phyloP scores from a whole-genome alignment of 306 rosid species.

The Fragaria nilgerrensis region DNA sequence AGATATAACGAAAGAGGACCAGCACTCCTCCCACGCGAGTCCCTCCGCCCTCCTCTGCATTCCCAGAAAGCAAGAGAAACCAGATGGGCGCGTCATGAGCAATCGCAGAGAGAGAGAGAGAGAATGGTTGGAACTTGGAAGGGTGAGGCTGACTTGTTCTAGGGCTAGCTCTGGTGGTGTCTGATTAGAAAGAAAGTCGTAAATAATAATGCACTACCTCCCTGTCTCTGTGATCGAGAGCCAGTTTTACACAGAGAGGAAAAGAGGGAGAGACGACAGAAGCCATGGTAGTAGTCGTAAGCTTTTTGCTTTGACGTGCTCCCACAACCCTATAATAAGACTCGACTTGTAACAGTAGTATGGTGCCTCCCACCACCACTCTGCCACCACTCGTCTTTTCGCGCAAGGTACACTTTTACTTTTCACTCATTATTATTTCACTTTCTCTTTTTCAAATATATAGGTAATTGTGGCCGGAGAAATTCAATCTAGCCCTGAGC shows the following conservation, averaged over 20 bases:
- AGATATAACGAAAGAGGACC: neutral
- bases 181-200: slow-evolving; percentile 14
- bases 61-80: neutral
- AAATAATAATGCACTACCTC: slow-evolving; percentile 15
- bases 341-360: neutral
- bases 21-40: neutral
- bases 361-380: slow-evolving; percentile 4
- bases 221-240: slow-evolving; percentile 13
- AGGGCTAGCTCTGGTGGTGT: neutral
- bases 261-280: neutral
- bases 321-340: slow-evolving; percentile 7
- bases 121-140: neutral
- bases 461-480: neutral
- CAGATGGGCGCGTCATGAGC: neutral
- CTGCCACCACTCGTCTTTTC: slow-evolving; percentile 7
- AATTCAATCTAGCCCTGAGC: neutral
- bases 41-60: neutral
- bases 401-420: neutral
- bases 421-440: neutral
- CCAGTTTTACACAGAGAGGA: neutral
- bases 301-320: slow-evolving; percentile 27
- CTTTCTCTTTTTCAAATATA: neutral
- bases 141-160: slow-evolving; percentile 13
- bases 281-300: slow-evolving; percentile 22
- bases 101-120: neutral